These are phyloP conservation scores for Rhizophagus clarus DNA, from an alignment of 192 early-diverging fungal genomes.

Conservation along the genomic window DNA sequence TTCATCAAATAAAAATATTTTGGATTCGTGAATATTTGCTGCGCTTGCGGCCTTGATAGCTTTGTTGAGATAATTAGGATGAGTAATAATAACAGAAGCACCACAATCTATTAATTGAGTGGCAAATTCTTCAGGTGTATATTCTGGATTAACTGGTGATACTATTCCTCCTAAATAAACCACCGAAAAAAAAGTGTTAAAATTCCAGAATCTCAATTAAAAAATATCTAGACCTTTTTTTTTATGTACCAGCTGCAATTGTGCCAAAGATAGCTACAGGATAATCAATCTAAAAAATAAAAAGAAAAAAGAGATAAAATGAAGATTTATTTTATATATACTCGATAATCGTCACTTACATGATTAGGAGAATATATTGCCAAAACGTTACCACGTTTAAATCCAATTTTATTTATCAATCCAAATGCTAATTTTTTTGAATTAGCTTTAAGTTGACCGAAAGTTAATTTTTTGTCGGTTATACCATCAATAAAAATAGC, in stretches of 20 bases:
- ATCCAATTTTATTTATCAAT: slow-evolving; percentile 50
- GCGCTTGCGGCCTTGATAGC: slow-evolving; percentile 42
- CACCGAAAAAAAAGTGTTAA: slow-evolving; percentile 27
- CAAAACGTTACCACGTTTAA: slow-evolving; percentile 71
- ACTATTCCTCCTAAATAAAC: slow-evolving; percentile 61
- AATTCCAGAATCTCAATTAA: not conserved
- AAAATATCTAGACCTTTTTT: slow-evolving; percentile 23
- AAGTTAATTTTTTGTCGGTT: slow-evolving; percentile 39
- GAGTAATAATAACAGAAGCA: slow-evolving; percentile 68
- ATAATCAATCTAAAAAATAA: slow-evolving; percentile 36
- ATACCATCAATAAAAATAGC: slow-evolving; percentile 49
- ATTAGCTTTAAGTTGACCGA: slow-evolving; percentile 43
- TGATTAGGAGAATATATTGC: slow-evolving; percentile 75
- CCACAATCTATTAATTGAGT: slow-evolving; percentile 71
- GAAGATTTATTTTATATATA: too few species aligned
- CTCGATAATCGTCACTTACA: too few species aligned
- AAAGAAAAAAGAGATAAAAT: not conserved
- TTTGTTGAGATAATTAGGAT: slow-evolving; percentile 34
- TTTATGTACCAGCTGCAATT: slow-evolving; percentile 38
- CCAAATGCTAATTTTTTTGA: slow-evolving; percentile 48
- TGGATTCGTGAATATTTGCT: slow-evolving; percentile 38
- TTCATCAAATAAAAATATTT: slow-evolving; percentile 51
- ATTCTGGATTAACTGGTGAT: slow-evolving; percentile 79
- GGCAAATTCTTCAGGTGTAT: slow-evolving; percentile 73
- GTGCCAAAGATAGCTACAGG: slow-evolving; percentile 39